Conservation (phyloP, 257 asterid species). For the Salvia hispanica region DNA sequence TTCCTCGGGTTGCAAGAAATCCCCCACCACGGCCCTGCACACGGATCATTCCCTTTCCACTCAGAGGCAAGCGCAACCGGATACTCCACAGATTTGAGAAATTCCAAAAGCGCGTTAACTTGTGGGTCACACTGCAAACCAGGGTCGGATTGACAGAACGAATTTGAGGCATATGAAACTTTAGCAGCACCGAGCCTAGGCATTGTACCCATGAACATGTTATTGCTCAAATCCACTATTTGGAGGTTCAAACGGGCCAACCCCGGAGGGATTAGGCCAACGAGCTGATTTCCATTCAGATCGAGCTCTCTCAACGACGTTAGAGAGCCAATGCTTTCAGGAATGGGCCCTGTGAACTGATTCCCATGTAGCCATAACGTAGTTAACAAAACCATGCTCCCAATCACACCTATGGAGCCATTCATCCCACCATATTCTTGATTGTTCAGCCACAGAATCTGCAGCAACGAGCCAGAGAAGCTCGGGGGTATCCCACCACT, state of each 20-base stretch:
- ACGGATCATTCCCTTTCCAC: slow-evolving; percentile 78
- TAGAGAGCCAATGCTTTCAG: slow-evolving; percentile 57
- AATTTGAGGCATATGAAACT: slow-evolving; percentile 48
- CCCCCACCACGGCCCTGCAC: slow-evolving; percentile 73
- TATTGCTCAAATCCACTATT: slow-evolving; percentile 61
- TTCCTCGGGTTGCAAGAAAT: slow-evolving; percentile 48
- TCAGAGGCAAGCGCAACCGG: slow-evolving; percentile 52
- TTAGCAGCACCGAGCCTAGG: slow-evolving; percentile 57
- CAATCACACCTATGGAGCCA: slow-evolving; percentile 54
- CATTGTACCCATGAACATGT: slow-evolving; percentile 75
- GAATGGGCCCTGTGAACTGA: slow-evolving; percentile 63
- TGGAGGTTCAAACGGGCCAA: slow-evolving; percentile 51
- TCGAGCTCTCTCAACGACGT: slow-evolving; percentile 52
- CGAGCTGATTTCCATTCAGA: slow-evolving; percentile 58
- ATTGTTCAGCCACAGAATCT: slow-evolving; percentile 69
- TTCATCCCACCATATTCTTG: slow-evolving; percentile 56
- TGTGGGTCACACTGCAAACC: slow-evolving; percentile 63
- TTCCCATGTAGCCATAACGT: slow-evolving; percentile 69
- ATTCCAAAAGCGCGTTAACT: slow-evolving; percentile 60
- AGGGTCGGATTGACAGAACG: slow-evolving; percentile 60
- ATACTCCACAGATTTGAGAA: slow-evolving; percentile 55
- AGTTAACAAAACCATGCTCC: slow-evolving; percentile 52
- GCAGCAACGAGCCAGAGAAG: slow-evolving; percentile 56
- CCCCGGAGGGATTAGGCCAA: slow-evolving; percentile 63
- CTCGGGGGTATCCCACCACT: slow-evolving; percentile 54